A percentile compares a stretch with the other conserved stretches of the same genome.
Evolutionary conservation across 352 stramenopile genomes (phyloP).

Genomic region (Phytophthora cryptogea): DNA sequence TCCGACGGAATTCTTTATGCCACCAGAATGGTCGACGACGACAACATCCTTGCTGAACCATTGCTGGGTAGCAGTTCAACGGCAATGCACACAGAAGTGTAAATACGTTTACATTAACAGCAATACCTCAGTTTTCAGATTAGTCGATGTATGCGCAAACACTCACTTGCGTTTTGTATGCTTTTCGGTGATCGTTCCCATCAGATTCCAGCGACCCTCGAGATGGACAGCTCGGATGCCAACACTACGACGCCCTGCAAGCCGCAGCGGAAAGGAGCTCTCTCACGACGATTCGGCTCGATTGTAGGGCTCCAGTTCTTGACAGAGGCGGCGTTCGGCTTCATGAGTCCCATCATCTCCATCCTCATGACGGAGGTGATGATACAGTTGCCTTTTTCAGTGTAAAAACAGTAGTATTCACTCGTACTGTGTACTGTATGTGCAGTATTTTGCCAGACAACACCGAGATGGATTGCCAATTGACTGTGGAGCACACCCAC

Average conservation of each 20-base stretch:
- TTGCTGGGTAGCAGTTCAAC: conserved; percentile 38
- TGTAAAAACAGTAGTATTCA: background rate
- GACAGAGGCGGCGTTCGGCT: conserved; percentile 65
- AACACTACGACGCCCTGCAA: conserved; percentile 3
- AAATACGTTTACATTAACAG: too few relatives aligned
- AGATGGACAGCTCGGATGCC: conserved; percentile 15
- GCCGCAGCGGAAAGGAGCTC: conserved; percentile 6
- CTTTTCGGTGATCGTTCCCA: conserved; percentile 1
- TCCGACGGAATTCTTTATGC: conserved; percentile 24
- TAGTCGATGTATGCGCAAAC: background rate
- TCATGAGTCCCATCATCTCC: conserved; percentile 72
- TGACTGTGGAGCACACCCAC: conserved; percentile 63
- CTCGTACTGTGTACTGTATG: background rate
- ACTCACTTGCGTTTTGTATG: conserved; percentile 22
- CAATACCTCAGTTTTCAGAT: too few relatives aligned
- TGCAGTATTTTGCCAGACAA: conserved; percentile 77
- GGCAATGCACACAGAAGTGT: conserved; percentile 12
- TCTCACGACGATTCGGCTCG: conserved; percentile 48
- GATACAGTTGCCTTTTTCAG: background rate
- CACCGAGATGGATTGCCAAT: conserved; percentile 54
- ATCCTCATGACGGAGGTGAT: conserved; percentile 74
- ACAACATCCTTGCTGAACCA: conserved; percentile 51
- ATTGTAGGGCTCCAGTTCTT: conserved; percentile 62
- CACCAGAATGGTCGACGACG: conserved; percentile 25
- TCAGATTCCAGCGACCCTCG: conserved; percentile 7